These are phyloP conservation scores for Solanum chacoense DNA, from an alignment of 305 asterid genomes.

Conservation along the genomic window DNA sequence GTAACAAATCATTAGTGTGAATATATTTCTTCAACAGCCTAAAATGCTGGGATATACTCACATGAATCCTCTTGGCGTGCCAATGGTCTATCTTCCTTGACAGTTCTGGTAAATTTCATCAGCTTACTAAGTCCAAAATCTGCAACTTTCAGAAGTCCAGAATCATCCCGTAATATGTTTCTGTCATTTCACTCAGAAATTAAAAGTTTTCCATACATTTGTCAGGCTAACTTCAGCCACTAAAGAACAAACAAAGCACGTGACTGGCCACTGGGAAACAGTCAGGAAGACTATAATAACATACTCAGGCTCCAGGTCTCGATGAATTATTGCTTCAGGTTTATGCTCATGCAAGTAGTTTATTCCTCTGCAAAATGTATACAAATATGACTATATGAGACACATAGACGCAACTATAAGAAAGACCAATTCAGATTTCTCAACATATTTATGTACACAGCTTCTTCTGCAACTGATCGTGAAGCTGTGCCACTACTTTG, in stretches of 20 bases:
- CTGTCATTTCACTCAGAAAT: constrained; percentile 35
- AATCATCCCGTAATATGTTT: constrained; percentile 71
- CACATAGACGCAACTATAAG: neutral
- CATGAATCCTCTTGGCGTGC: constrained; percentile 53
- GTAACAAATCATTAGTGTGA: neutral
- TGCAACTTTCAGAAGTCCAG: constrained; percentile 89
- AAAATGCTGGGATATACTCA: constrained; percentile 16
- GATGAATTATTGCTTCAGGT: constrained; percentile 83
- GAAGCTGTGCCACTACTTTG: neutral
- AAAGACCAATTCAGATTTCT: neutral
- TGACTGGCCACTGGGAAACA: constrained; percentile 1
- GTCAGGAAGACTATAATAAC: constrained; percentile 16
- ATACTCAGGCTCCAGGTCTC: constrained; percentile 88
- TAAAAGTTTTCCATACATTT: constrained; percentile 14
- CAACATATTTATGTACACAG: neutral
- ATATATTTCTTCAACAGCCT: neutral
- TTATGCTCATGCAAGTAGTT: constrained; percentile 79
- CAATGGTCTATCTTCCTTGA: constrained; percentile 52
- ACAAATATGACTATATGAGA: neutral
- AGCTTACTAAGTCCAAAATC: constrained; percentile 87
- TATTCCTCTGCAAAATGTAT: constrained; percentile 57
- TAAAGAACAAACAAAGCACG: neutral
- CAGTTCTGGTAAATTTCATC: constrained; percentile 43
- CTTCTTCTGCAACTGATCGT: neutral
- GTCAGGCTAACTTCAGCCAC: constrained; percentile 5